Percentiles rank a stretch among this genome's conserved stretches.
phyloP scores from a whole-genome alignment of 1,284 basidiomycete species.

The Calocybe gambosa region DNA sequence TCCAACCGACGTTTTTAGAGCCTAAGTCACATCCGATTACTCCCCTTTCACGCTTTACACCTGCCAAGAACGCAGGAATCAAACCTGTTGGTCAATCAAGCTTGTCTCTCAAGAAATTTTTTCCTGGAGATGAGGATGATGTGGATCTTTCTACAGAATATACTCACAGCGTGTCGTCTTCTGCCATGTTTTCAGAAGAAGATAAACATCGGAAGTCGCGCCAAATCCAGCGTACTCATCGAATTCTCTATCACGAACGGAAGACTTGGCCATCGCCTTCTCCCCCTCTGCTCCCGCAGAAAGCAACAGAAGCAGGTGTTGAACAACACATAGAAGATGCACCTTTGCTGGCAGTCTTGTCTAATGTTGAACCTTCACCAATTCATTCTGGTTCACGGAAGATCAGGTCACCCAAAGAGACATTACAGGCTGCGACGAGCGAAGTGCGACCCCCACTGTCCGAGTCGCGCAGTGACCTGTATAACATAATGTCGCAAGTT shows the following conservation, averaged over 20 bases:
- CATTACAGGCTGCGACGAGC: background rate
- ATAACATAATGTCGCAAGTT: slow-evolving; percentile 88
- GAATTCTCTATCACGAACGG: slow-evolving; percentile 13
- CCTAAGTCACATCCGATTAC: slow-evolving; percentile 14
- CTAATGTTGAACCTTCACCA: background rate
- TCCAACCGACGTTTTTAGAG: slow-evolving; percentile 2
- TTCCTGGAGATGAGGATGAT: slow-evolving; percentile 69
- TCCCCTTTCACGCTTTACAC: slow-evolving; percentile 15
- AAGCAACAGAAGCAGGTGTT: slow-evolving; percentile 1
- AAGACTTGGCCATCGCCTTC: slow-evolving; percentile 14
- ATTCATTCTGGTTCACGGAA: background rate
- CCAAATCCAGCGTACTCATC: background rate
- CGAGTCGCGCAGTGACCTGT: slow-evolving; percentile 55
- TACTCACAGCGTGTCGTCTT: background rate
- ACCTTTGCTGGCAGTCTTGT: background rate
- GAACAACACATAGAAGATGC: background rate
- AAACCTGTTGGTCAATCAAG: slow-evolving; percentile 56
- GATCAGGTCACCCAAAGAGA: slow-evolving; percentile 5
- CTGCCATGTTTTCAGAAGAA: slow-evolving; percentile 4
- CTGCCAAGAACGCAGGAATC: slow-evolving; percentile 46
- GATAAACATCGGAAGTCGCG: background rate
- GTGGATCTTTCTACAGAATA: slow-evolving; percentile 24
- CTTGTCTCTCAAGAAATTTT: slow-evolving; percentile 63
- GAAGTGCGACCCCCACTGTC: slow-evolving; percentile 5
- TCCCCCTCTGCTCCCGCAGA: slow-evolving; percentile 4